Base-by-base conservation (phyloP, 192 early-diverging fungal species). In the Backusella liffmaniae region DNA sequence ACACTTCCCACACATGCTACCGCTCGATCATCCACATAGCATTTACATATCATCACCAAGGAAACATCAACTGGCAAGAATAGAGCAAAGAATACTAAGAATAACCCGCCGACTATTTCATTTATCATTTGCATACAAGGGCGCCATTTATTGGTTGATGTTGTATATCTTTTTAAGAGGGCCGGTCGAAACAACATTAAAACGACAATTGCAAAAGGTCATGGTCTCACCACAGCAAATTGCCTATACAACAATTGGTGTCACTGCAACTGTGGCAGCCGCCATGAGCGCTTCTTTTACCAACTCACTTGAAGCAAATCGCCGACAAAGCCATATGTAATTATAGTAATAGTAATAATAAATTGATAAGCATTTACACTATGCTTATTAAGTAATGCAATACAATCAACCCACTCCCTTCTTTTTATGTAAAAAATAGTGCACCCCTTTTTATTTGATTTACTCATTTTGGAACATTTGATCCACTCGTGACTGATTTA, bases 81-180 rank as follows among this genome's bases (percentile, higher is more conserved):
- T 73, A 1, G 80, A 81, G 41, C 76, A 77, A 56, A 53, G 70
- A 2, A 9, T 77, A 13, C 21, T 74, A 7, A 67, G 80, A 39
- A 36, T 67, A 13, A 44, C 73, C 16, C 73, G 80, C 4, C n/a
- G 67, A 16, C 15, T 77, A 4, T 81, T 81, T 16, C 66, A 69
- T 26, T 34, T 73, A 1, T 74, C 80, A 2, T 81, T 81, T 66
- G 73, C 72, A 16, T 74, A 75, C 35, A 73, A 81, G 46, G 80
- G 80, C 5, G 73, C 80, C 0, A 62, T 81, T 26, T 81, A 81
- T 42, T 81, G 80, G 80, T 16, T 81, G 2, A 30, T 81, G 15
- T 23, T 81, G 1, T 81, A 81, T 23, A 29, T 77, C 23, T 71
- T 81, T 9, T 37, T 81, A 12, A 51, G 80, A 53, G 80, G 80